Base-by-base conservation (phyloP, 768 basidiomycete genomes). In the Tubosaeta sp. region DNA sequence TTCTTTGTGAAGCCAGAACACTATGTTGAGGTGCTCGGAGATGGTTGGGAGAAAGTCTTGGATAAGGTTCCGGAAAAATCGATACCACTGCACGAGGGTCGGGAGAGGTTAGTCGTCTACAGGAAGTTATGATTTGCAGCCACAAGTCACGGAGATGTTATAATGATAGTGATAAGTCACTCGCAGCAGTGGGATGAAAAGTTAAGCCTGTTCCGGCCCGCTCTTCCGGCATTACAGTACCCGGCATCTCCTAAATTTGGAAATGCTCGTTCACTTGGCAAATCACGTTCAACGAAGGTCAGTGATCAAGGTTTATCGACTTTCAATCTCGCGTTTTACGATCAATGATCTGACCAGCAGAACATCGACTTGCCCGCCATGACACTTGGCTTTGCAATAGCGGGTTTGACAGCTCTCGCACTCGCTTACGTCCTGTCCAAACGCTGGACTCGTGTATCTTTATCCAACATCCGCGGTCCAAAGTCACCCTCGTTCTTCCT, bases 1-100 rank as follows among this genome's bases (percentile, higher is more conserved):
- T 86, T 74, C 63, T 82, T 74, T 17, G 76, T 87, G 25, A 69
- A 76, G 6, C 75, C 78, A 0, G 79, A 81, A 34, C 77, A 83
- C 47, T 85, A 85, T 48, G 69, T 70, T 5, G 75, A 76, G 5
- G 72, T 75, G 1, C 72, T 88, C 2, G 72, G 73, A 34, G 67
- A 69, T 0, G 68, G 71, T 6, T 85, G 84, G 74, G 71, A 74
- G 52, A 80, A 79, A 59, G 74, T 85, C 0, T 50, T 79, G 5
- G 81, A 83, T 44, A 74, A 75, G 55, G 63, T 77, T 2, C 82
- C 85, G 0, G 69, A 71, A 43, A 60, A 58, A n/a, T 78, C 75
- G 56, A 26, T 76, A 72, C 32, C 55, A 27, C 62, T 48, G 4
- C 81, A 80, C 62, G 67, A 68, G 2, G 80, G 76, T 12, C 74